Conservation (phyloP, 225 moss, liverwort and hornwort genomes). For the Thuidium tamariscinum region DNA sequence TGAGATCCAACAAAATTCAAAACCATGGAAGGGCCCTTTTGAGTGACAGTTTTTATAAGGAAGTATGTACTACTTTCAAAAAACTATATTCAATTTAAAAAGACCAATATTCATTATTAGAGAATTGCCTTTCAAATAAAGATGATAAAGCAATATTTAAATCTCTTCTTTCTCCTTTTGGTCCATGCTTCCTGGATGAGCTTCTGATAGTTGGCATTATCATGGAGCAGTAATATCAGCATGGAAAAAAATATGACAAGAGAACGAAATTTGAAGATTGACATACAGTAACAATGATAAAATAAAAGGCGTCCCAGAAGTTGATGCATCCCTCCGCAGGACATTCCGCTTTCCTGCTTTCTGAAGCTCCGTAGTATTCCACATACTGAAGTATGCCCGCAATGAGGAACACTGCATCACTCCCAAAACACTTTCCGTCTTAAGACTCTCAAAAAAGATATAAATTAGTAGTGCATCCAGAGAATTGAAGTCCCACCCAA, state of each 20-base stretch:
- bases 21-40: no score
- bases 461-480: background rate
- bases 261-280: background rate
- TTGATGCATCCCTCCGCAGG: constrained; percentile 59
- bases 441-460: background rate
- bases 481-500: background rate
- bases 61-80: no score
- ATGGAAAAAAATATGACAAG: background rate
- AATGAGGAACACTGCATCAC: constrained; percentile 67
- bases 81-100: no score
- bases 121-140: no score
- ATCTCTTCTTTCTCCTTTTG: no score
- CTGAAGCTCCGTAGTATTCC: constrained; percentile 55
- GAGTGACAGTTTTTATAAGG: no score
- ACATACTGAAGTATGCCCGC: constrained; percentile 84
- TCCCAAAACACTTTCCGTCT: background rate
- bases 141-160: no score
- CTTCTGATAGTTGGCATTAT: no score
- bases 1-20: no score
- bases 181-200: no score
- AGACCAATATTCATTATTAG: no score
- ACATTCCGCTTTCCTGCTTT: constrained; percentile 23
- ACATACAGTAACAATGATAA: constrained; percentile 72
- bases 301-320: constrained; percentile 69
- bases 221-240: no score